Evolutionary conservation across 2,329 filamentous ascomycete species (phyloP), one percentile per base, ranked within the genome.

Genomic region (Fusarium mexicanum): DNA sequence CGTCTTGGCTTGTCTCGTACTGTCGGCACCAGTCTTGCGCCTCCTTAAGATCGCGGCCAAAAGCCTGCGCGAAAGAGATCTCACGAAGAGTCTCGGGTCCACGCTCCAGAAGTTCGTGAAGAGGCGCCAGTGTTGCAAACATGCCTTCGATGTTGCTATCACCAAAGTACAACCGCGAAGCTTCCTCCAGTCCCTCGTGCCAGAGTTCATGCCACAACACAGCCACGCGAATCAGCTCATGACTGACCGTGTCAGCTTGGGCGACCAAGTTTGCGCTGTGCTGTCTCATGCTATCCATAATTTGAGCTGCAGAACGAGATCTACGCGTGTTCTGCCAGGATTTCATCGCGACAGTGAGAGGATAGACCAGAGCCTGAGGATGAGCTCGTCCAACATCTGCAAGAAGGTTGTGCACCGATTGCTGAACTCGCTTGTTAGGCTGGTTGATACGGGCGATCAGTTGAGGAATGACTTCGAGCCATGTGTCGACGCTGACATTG

Each of bases 151-250:
- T 96, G 82, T 99, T 98, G 79, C 97, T 93, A 78, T 98, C 96
- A 68, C 96, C 96, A 83, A 99, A 99, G 86, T 98, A 99, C 24
- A 99, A 87, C 61, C 96, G 91, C 38, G 95, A 98, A 3, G 96
- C 97, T 85, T 99, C 97, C 83, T 99, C 96, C 22, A 99, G 87
- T 35, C 94, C 97, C 83, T 99, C 97, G 76, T 99, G 96, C 96
- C 96, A 99, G 75, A 97, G 93, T 80, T 99, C 96, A 80, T 99
- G 96, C 97, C 97, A 99, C 31, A 99, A 84, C 5, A 99, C 96
- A 22, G 96, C 96, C 67, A 99, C 97, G 59, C 96, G 92, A 79
- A 99, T 98, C 64, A 99, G 90, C 81, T 99, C 97, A 79, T 96
- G 93, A 81, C 96, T 98, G 76, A 99, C 95, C 53, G 95, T 88